Evolutionary conservation across 1,139 yeast species (phyloP).

Genomic region (Hansenula sp.): DNA sequence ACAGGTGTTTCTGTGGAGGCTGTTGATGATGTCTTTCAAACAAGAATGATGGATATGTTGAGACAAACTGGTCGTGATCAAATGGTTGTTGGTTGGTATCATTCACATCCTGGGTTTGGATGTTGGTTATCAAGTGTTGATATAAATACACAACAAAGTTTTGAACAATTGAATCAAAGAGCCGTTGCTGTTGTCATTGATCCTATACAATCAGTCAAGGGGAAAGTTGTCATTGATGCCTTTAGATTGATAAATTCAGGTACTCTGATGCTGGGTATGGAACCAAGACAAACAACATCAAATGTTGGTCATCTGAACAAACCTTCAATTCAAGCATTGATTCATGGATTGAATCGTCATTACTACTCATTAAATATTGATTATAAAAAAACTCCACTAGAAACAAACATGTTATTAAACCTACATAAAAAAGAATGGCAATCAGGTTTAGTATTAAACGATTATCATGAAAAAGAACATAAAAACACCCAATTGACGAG

Average conservation of each 20-base stretch:
- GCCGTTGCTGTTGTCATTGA: slow-evolving; percentile 98
- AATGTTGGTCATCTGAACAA: slow-evolving; percentile 94
- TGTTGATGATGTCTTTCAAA: slow-evolving; percentile 97
- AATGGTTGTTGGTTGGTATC: slow-evolving; percentile 99
- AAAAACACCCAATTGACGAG: slow-evolving; percentile 71
- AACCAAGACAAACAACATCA: slow-evolving; percentile 96
- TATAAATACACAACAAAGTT: slow-evolving; percentile 95
- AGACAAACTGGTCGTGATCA: slow-evolving; percentile 98
- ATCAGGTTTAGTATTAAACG: slow-evolving; percentile 76
- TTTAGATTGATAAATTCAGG: slow-evolving; percentile 91
- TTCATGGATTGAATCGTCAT: slow-evolving; percentile 96
- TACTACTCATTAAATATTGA: slow-evolving; percentile 94
- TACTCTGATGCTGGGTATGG: slow-evolving; percentile 91
- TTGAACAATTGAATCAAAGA: slow-evolving; percentile 90
- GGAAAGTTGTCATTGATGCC: slow-evolving; percentile 98
- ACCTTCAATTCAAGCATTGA: slow-evolving; percentile 96
- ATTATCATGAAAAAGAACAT: slow-evolving; percentile 76
- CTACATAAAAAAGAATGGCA: slow-evolving; percentile 97
- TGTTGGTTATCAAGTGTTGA: slow-evolving; percentile 98
- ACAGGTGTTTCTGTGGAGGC: slow-evolving; percentile 99
- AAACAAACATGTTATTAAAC: slow-evolving; percentile 90
- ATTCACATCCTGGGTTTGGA: slow-evolving; percentile 99
- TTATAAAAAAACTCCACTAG: slow-evolving; percentile 88
- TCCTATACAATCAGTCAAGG: slow-evolving; percentile 97
- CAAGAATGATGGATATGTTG: slow-evolving; percentile 99